These are phyloP conservation scores for Lithohypha guttulata DNA, from an alignment of 2,329 filamentous ascomycete species.

Conservation along the genomic window DNA sequence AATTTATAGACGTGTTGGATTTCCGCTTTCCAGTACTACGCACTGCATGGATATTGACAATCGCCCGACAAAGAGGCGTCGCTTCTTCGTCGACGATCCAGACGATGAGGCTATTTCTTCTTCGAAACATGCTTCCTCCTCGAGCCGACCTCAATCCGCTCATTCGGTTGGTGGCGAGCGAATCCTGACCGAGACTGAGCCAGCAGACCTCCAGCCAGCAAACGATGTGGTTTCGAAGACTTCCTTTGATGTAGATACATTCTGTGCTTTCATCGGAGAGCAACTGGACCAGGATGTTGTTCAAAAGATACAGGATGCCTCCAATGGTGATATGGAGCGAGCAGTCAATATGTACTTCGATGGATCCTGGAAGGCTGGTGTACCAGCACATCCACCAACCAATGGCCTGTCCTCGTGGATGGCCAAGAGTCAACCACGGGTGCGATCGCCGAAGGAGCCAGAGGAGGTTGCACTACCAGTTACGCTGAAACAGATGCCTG, in stretches of 20 bases:
- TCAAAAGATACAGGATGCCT: conserved; percentile 38
- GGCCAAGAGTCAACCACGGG: neutral
- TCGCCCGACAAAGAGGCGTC: conserved; percentile 50
- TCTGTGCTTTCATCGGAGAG: conserved; percentile 49
- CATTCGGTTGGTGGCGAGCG: conserved; percentile 13
- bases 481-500: conserved; percentile 37
- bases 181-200: conserved; percentile 13
- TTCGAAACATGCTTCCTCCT: conserved; percentile 22
- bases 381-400: neutral
- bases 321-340: conserved; percentile 45
- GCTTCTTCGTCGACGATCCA: conserved; percentile 51
- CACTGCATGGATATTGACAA: conserved; percentile 34
- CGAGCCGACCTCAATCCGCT: conserved; percentile 23
- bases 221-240: conserved; percentile 19
- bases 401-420: conserved; percentile 14
- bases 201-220: conserved; percentile 10
- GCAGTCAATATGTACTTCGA: conserved; percentile 57
- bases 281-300: conserved; percentile 36
- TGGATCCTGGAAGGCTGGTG: conserved; percentile 46
- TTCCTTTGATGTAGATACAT: conserved; percentile 44
- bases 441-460: neutral
- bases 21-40: neutral
- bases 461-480: conserved; percentile 10
- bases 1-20: neutral
- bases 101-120: conserved; percentile 21